Evolutionary conservation across 192 early-diverging fungal genomes (phyloP), one percentile per base, ranked within the genome.

Genomic region (Backusella macrospora): DNA sequence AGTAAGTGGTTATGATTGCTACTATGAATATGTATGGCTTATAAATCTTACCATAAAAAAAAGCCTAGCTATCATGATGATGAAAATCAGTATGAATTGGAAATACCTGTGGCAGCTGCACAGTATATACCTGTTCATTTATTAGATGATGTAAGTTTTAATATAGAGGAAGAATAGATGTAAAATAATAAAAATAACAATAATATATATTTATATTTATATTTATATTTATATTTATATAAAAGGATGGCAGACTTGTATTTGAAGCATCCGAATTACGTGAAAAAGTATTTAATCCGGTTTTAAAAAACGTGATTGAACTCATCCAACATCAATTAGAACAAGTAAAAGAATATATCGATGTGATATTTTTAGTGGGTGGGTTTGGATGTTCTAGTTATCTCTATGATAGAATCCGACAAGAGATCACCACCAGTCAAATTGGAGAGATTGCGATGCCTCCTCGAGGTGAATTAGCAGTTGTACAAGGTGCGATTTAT

Each of bases 291-390:
- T 87, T 87, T 59, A 76, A 83, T 39, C 84, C 84, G 0, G 80
- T 86, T 0, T 46, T 83, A 6, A 73, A 80, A 15, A 49, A 71
- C 23, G 80, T 87, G 23, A 46, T 84, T 0, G 59, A 68, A 13
- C 40, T 87, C 26, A 84, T 87, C 34, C 47, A 80, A 55, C 46
- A 78, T 23, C 86, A 87, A 68, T 68, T 87, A 43, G 67, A 65
- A 3, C 75, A 78, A 49, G 62, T 75, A 6, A 72, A 78, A 37
- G 63, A 66, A 15, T 52, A 62, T 4, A 71, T 83, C 10, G 63
- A 81, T 21, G 79, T 83, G 9, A 81, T 84, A 18, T 87, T 87
- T 75, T 62, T 87, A 67, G 86, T 87, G 14, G 86, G 86, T 21
- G 86, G 86, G 43, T 86, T 86, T 68, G 85, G 86, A 29, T 80